Percentiles rank a stretch among this genome's conserved stretches.
phyloP scores from a whole-genome alignment of 805 yeast species.

The Yarrowia keelungensis region DNA sequence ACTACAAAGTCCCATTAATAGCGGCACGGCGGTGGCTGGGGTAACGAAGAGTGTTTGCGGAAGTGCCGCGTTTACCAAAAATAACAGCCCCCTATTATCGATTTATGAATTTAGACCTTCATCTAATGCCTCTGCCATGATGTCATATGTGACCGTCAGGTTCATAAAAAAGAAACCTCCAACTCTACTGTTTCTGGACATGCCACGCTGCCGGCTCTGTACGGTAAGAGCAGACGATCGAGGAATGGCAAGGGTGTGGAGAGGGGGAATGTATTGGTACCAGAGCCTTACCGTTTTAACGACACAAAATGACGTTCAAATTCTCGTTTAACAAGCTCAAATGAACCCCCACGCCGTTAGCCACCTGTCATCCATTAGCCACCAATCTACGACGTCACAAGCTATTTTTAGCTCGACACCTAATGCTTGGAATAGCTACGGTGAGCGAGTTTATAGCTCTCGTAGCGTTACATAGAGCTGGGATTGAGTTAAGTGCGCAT shows the following conservation, averaged over 20 bases:
- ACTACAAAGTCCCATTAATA: too few relatives aligned
- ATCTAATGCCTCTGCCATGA: neutral
- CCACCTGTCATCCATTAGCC: neutral
- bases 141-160: neutral
- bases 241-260: too few relatives aligned
- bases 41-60: too few relatives aligned
- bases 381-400: neutral
- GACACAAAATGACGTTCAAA: too few relatives aligned
- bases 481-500: conserved; percentile 5
- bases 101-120: neutral
- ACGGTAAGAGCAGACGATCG: too few relatives aligned
- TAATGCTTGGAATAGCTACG: neutral
- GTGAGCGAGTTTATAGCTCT: neutral
- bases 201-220: neutral
- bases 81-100: conserved; percentile 4
- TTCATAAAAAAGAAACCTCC: neutral
- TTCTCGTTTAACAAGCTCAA: too few relatives aligned
- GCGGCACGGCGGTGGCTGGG: neutral
- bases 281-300: too few relatives aligned
- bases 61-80: neutral
- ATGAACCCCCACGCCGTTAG: too few relatives aligned
- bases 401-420: conserved; percentile 3
- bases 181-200: conserved; percentile 1
- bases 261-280: too few relatives aligned
- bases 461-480: conserved; percentile 4